Evolutionary conservation across 2,329 filamentous ascomycete species (phyloP).

Genomic region (Hymenoscyphus occultus): DNA sequence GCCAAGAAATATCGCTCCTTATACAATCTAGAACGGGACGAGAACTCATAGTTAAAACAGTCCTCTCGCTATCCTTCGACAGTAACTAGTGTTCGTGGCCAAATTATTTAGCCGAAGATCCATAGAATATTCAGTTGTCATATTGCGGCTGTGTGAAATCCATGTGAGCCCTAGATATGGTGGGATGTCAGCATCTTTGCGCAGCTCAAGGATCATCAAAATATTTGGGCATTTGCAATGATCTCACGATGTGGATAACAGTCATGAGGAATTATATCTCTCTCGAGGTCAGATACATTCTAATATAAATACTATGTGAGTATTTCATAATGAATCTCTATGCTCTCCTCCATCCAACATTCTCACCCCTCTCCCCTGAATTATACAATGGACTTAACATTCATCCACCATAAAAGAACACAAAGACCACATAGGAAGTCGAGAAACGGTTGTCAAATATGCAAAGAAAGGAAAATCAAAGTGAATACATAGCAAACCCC

Average conservation of each 20-base stretch:
- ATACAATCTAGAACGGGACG: too few species aligned
- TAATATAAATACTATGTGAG: background rate
- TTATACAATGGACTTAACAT: background rate
- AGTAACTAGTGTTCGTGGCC: background rate
- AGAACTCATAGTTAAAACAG: background rate
- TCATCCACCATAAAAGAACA: background rate
- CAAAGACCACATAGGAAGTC: constrained; percentile 16
- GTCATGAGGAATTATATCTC: background rate
- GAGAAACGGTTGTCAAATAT: constrained; percentile 18
- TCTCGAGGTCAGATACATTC: background rate
- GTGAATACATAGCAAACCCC: background rate
- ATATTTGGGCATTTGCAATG: background rate
- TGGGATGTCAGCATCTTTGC: background rate
- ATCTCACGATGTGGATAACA: background rate
- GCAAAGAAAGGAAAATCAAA: constrained; percentile 22
- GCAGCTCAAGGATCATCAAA: background rate
- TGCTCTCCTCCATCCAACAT: background rate
- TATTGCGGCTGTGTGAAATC: background rate
- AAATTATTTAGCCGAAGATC: background rate
- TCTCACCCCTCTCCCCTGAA: background rate
- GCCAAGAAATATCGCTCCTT: too few species aligned
- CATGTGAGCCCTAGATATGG: background rate
- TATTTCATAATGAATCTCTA: background rate
- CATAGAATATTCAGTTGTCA: background rate
- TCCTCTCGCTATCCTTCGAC: background rate